Conservation (phyloP, 1,284 basidiomycete genomes). For the Moesziomyces aphidis region DNA sequence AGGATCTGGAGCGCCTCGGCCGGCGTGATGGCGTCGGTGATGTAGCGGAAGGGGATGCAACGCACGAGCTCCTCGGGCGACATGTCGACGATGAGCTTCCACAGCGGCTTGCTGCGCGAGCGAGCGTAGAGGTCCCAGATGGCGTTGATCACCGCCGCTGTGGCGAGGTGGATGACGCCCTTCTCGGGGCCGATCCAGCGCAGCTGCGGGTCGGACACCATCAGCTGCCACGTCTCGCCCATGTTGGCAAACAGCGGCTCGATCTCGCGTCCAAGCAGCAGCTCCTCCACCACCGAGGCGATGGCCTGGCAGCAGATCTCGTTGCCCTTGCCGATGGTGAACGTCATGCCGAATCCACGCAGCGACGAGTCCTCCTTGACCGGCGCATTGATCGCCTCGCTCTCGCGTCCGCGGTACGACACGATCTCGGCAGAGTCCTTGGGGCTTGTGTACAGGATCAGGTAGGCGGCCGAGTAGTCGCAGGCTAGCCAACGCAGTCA, state of each 20-base stretch:
- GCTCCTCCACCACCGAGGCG: slow-evolving; percentile 71
- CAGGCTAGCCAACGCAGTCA: slow-evolving; percentile 66
- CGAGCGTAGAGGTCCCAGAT: slow-evolving; percentile 80
- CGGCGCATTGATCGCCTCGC: slow-evolving; percentile 44
- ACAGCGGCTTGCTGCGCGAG: slow-evolving; percentile 80
- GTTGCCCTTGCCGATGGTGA: slow-evolving; percentile 72
- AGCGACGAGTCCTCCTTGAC: slow-evolving; percentile 67
- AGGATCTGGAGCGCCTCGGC: slow-evolving; percentile 89
- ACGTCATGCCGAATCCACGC: slow-evolving; percentile 72
- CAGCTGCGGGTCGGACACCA: slow-evolving; percentile 55
- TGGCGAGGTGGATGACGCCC: slow-evolving; percentile 84
- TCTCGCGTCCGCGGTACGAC: slow-evolving; percentile 45
- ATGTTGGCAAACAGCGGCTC: slow-evolving; percentile 87
- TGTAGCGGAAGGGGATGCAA: slow-evolving; percentile 83
- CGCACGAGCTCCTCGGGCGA: slow-evolving; percentile 85
- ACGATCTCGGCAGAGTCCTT: slow-evolving; percentile 35
- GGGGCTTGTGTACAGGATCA: slow-evolving; percentile 78
- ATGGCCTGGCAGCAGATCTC: slow-evolving; percentile 72
- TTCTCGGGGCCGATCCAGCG: slow-evolving; percentile 78
- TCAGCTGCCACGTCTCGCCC: slow-evolving; percentile 67
- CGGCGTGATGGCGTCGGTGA: slow-evolving; percentile 89
- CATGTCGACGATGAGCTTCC: slow-evolving; percentile 86
- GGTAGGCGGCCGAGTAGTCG: slow-evolving; percentile 93
- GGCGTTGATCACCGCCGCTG: slow-evolving; percentile 80
- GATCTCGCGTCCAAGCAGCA: slow-evolving; percentile 85